Evolutionary conservation across 108 stramenopile genomes (phyloP).

Genomic region (Cyclostephanos tholiformis): DNA sequence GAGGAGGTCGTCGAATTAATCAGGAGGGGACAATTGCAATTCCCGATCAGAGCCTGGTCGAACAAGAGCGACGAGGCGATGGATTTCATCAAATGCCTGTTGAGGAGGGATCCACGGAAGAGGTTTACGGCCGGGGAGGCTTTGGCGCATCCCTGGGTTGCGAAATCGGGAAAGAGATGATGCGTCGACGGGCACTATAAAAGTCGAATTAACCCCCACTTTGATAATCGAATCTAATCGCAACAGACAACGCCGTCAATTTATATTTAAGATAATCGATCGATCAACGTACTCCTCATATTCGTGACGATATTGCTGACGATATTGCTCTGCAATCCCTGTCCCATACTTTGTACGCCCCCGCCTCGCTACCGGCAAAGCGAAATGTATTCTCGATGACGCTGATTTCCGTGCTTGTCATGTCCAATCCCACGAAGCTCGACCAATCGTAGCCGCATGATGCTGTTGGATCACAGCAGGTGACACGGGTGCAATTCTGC

Average conservation of each 20-base stretch:
- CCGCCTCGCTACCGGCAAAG: conserved; percentile 52
- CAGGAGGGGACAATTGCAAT: conserved; percentile 43
- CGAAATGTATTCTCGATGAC: conserved; percentile 96
- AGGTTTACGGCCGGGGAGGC: conserved; percentile 65
- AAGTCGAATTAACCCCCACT: too few relatives aligned
- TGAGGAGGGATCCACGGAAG: conserved; percentile 53
- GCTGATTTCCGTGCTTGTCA: conserved; percentile 97
- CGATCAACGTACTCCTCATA: conserved; percentile 89
- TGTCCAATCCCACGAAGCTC: conserved; percentile 98
- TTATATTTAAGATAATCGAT: conserved; percentile 77
- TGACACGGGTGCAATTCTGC: too few relatives aligned
- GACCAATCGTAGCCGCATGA: conserved; percentile 99
- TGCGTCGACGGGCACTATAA: too few relatives aligned
- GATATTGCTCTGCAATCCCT: conserved; percentile 56
- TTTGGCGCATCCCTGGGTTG: conserved; percentile 33
- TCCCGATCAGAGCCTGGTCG: conserved; percentile 21
- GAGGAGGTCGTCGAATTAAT: conserved; percentile 68
- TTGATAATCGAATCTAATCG: too few relatives aligned
- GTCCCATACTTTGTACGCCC: conserved; percentile 28
- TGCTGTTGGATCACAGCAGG: too few relatives aligned
- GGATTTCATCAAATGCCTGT: conserved; percentile 30
- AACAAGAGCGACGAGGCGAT: conserved; percentile 9
- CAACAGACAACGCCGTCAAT: too few relatives aligned
- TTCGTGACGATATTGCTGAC: conserved; percentile 91
- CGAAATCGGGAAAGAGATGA: too few relatives aligned